Conservation (phyloP, 257 asterid species). For the Lycium barbarum region DNA sequence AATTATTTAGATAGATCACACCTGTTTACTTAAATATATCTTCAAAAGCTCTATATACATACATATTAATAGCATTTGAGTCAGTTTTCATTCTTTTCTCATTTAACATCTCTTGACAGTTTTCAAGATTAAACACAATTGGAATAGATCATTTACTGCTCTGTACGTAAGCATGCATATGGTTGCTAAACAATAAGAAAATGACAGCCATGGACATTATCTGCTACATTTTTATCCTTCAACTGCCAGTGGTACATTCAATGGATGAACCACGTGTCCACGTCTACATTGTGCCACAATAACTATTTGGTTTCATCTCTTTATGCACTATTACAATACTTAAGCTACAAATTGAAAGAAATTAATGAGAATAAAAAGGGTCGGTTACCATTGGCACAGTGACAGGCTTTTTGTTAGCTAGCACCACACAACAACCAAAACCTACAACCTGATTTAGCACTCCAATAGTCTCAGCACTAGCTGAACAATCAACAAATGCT, state of each 20-base stretch:
- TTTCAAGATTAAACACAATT: neutral
- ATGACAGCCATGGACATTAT: conserved; percentile 17
- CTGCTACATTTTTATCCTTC: conserved; percentile 13
- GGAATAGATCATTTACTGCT: neutral
- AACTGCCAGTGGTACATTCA: conserved; percentile 3
- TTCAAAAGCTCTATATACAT: neutral
- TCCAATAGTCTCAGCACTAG: conserved; percentile 77
- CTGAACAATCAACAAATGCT: conserved; percentile 88
- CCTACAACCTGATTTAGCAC: conserved; percentile 61
- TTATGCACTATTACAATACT: neutral
- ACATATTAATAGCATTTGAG: neutral
- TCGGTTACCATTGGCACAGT: conserved; percentile 72
- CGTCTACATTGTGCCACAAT: neutral
- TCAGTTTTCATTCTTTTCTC: neutral
- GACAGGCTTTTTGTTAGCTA: conserved; percentile 94
- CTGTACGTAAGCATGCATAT: neutral
- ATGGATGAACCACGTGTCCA: neutral
- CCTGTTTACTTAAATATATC: neutral
- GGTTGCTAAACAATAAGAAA: neutral
- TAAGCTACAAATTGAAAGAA: conserved; percentile 28
- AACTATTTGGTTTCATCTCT: neutral
- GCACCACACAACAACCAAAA: conserved; percentile 71
- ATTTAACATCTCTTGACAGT: neutral
- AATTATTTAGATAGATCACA: neutral
- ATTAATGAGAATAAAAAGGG: conserved; percentile 28